Evolutionary conservation across 345 rosid genomes (phyloP), one percentile per base, ranked within the genome.

Genomic region (Raphanus raphanistrum): DNA sequence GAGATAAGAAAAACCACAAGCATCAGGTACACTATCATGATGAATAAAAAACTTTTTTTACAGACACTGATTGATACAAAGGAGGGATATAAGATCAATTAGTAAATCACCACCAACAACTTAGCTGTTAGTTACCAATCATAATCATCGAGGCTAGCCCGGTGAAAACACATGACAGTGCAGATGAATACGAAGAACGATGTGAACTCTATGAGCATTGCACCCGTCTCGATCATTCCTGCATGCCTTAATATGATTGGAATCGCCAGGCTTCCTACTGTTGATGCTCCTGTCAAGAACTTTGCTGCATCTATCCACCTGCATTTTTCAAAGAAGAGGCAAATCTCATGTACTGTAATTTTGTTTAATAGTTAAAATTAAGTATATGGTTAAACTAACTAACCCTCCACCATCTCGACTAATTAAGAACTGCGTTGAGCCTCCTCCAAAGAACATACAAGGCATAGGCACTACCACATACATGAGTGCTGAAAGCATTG

Each of bases 271-370:
- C 98, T 92, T 4, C 98, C 99, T 29, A 95, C 84, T 0, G 98
- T 82, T 9, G 98, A 92, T 38, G 96, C 98, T 73, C 99, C 96
- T 0, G 94, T 95, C 80, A 95, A 69, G 85, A 95, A 92, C 82
- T 95, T 95, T n/a, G 99, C 99, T 73, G 97, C 99, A 78, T 86
- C 92, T 68, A 91, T 87, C 99, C 99, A 92, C 33, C 99, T 92
- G 86, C 73, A 78, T 63, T 27, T 63, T 21, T 21, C 21, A 5
- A 28, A 29, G 0, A 15, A n/a, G 1, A 0, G 29, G 10, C 8
- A 21, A 45, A 21, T 16, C 31, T 16, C 0, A 6, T 21, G 79
- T 43, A 21, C 6, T 25, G 57, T 64, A 38, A 50, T 2, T 21
- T 26, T 21, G 52, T 36, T 58, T 17, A 10, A 8, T 61, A 52